Evolutionary conservation across 345 rosid species (phyloP).

Genomic region (Aquilaria sinensis): DNA sequence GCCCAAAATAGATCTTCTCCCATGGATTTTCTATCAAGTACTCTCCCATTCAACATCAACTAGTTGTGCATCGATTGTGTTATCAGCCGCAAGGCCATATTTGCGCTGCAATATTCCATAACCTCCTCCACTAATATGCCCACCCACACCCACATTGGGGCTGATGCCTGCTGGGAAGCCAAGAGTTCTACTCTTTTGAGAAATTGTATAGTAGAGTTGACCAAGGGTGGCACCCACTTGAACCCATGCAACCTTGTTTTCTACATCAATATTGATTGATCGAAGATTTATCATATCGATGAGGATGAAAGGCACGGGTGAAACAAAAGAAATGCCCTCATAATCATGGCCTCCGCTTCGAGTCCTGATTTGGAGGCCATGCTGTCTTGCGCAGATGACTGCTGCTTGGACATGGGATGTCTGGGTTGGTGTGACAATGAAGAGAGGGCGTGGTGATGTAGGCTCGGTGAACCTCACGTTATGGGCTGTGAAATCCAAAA

Average conservation of each 20-base stretch:
- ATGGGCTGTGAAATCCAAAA: neutral
- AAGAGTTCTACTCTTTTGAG: neutral
- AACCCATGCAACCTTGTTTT: conserved; percentile 4
- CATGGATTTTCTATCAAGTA: no score
- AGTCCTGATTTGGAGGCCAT: conserved; percentile 3
- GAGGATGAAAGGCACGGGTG: neutral
- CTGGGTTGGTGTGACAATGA: conserved; percentile 1
- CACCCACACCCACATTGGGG: no score
- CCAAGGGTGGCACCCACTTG: conserved; percentile 1
- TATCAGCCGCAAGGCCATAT: no score
- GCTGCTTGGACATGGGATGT: conserved; percentile 3
- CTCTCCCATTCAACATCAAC: no score
- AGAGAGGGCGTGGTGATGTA: neutral
- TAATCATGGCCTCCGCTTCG: conserved; percentile 10
- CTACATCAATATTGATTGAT: neutral
- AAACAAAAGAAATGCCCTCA: conserved; percentile 8
- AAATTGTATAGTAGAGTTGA: conserved; percentile 1
- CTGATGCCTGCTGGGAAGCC: conserved; percentile 1
- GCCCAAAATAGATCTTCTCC: no score
- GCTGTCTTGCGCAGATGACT: neutral
- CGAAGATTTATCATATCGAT: conserved; percentile 1
- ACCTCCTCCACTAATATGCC: no score
- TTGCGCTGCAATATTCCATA: no score
- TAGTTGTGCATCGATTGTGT: no score
- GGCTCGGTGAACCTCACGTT: conserved; percentile 9